Base-by-base conservation (phyloP, 2,329 filamentous ascomycete genomes). In the Aotearoamyces nothofagi region DNA sequence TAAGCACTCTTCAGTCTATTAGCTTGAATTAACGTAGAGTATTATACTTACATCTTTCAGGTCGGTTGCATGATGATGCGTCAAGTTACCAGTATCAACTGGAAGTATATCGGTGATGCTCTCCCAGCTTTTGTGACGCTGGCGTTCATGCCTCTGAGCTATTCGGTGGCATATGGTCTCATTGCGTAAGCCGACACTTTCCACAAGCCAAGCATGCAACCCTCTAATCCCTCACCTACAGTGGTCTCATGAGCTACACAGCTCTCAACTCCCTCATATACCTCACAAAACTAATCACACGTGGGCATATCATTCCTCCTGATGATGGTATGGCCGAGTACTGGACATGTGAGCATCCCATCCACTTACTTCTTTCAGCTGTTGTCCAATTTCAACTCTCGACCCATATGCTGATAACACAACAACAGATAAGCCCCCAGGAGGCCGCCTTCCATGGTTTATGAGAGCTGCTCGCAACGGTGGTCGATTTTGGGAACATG, bases 61-160 rank as follows among this genome's bases (percentile, higher is more conserved):
- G 74, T 83, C 15, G 78, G 78, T 4, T 79, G 74, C 40, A 63
- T 83, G 53, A 84, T 84, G 78, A 76, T 79, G 38, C 71, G 75
- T 6, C 74, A 80, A 44, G 74, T 80, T 30, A 72, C 68, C 12
- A 68, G 74, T 30, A 73, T 83, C 54, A 83, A 83, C 53, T 83
- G 78, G 78, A 57, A 61, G 12, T 83, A 81, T 40, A 70, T 81
- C 29, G 78, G 78, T 27, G 78, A 84, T 37, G 73, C 78, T 0
- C 58, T 83, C 3, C 78, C 78, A 0, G 80, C 78, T 0, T 83
- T 83, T 51, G 60, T 83, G 17, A 80, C 78, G 4, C 69, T 83
- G 40, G 68, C 69, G 2, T 68, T 80, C 31, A 83, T 84, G 56
- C 78, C 78, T 0, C 80, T 83, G 47, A 81, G 71, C 38, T 84